Evolutionary conservation across 2,329 filamentous ascomycete genomes (phyloP), one percentile per base, ranked within the genome.

Genomic region (Emergomyces pasteurianus): DNA sequence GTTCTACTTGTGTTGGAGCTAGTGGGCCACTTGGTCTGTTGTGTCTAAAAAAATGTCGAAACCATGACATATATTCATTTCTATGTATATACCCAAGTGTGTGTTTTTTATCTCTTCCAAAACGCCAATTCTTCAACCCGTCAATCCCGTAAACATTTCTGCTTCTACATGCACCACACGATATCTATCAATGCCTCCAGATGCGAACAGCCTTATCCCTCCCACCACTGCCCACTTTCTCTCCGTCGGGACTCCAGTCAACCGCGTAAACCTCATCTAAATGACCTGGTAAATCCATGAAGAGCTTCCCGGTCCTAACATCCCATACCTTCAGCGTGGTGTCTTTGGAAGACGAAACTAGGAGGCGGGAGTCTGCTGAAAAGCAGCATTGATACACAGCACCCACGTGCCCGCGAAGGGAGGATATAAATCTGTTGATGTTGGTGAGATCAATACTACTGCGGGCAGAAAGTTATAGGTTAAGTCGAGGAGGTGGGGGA

Each of bases 301-400:
- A 83, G 62, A 99, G 77, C 75, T 95, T 96, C 58, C 87, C 88
- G 1, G 88, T 90, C 63, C 87, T 81, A 71, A 96, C 88, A 69
- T 95, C 91, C 92, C 92, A 99, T 5, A 95, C 89, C 72, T 96
- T 97, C 56, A 97, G 77, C 0, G 94, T 97, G 1, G 90, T 94
- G 71, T 97, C 94, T 73, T 95, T 95, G 63, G 87, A 92, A 1
- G 83, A 88, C 38, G 90, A 95, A 16, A 95, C 92, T 4, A 97
- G 77, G 36, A 96, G 77, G n/a, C 92, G 81, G 21, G 89, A 95
- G 73, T 99, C 94, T 1, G 94, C 89, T 12, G 89, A 95, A 78
- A 96, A 99, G 49, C 88, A 86, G 68, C 89, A 90, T 77, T 95
- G 90, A 72, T 96, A 97, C 18, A 97, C 92, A 1, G 92, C 87